phyloP scores from a whole-genome alignment of 163 green algal genomes.

The Coccomyxa subellipsoidea region DNA sequence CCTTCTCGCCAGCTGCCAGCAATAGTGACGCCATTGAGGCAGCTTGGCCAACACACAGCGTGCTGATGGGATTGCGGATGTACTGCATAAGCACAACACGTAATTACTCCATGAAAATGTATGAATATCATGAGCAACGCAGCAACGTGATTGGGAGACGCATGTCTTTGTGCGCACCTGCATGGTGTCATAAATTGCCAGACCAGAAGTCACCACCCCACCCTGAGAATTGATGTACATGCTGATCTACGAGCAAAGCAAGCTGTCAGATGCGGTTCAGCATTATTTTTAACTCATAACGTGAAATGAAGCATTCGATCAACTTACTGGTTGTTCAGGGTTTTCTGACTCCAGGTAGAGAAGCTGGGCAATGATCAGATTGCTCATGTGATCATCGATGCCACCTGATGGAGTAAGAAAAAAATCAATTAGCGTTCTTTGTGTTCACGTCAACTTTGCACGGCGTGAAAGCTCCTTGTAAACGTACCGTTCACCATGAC shows the following conservation, averaged over 20 bases:
- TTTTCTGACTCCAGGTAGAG: constrained; percentile 92
- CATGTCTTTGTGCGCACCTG: constrained; percentile 43
- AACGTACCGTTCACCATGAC: constrained; percentile 77
- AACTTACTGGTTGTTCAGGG: constrained; percentile 75
- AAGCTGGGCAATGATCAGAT: constrained; percentile 88
- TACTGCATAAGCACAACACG: constrained; percentile 56
- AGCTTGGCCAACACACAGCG: constrained; percentile 83
- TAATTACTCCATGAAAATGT: no score
- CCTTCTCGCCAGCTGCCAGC: constrained; percentile 71
- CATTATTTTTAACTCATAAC: no score
- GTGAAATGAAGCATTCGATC: neutral
- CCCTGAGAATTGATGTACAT: constrained; percentile 99
- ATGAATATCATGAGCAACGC: no score
- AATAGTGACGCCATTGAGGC: constrained; percentile 92
- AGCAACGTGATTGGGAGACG: no score
- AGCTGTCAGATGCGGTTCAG: no score
- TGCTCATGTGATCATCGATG: constrained; percentile 61
- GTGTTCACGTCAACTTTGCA: no score
- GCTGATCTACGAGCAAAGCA: constrained; percentile 62
- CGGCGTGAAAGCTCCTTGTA: neutral
- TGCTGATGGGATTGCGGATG: constrained; percentile 71
- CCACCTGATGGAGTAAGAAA: no score
- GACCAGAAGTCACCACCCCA: constrained; percentile 87
- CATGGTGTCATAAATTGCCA: constrained; percentile 99
- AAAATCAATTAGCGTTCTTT: no score